A percentile compares a stretch with the other conserved stretches of the same genome.
Conservation (phyloP, 495 filamentous ascomycete genomes). For the Pseudotulostoma volvatum region DNA sequence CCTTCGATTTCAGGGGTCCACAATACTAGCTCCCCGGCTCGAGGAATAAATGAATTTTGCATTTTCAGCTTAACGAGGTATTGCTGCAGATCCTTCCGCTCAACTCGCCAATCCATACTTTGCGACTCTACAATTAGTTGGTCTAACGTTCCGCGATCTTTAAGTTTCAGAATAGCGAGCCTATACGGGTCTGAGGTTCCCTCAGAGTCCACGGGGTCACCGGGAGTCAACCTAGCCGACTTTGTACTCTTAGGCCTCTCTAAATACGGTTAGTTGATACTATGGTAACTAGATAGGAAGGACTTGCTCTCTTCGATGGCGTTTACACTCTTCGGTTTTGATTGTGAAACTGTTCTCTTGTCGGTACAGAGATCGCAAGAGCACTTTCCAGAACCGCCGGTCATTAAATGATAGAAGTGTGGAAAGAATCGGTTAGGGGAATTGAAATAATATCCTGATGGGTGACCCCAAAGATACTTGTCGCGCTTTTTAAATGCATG, state of each 20-base stretch:
- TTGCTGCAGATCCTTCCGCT: slow-evolving; percentile 20
- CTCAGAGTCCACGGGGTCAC: slow-evolving; percentile 11
- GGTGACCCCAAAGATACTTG: slow-evolving; percentile 39
- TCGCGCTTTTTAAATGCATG: slow-evolving; percentile 21
- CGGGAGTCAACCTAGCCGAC: slow-evolving; percentile 3
- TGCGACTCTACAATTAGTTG: slow-evolving; percentile 27
- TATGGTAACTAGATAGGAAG: not conserved
- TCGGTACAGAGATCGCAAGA: slow-evolving; percentile 20
- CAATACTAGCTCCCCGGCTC: slow-evolving; percentile 41
- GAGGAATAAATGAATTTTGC: slow-evolving; percentile 36
- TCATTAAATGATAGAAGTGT: slow-evolving; percentile 43
- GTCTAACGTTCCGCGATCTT: slow-evolving; percentile 21
- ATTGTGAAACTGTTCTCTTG: slow-evolving; percentile 4
- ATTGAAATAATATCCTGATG: slow-evolving; percentile 30
- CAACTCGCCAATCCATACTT: slow-evolving; percentile 39
- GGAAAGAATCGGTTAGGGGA: slow-evolving; percentile 38
- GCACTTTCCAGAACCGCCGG: slow-evolving; percentile 19
- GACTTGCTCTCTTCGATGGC: slow-evolving; percentile 12
- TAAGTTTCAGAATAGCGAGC: slow-evolving; percentile 31
- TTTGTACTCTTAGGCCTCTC: not conserved
- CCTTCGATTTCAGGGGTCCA: slow-evolving; percentile 27
- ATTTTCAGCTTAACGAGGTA: slow-evolving; percentile 20
- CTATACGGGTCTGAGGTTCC: slow-evolving; percentile 39
- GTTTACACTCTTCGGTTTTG: no score
- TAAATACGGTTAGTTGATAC: not conserved